phyloP scores from a whole-genome alignment of 371 early-diverging fungal species.

The Rhizopus delemar region DNA sequence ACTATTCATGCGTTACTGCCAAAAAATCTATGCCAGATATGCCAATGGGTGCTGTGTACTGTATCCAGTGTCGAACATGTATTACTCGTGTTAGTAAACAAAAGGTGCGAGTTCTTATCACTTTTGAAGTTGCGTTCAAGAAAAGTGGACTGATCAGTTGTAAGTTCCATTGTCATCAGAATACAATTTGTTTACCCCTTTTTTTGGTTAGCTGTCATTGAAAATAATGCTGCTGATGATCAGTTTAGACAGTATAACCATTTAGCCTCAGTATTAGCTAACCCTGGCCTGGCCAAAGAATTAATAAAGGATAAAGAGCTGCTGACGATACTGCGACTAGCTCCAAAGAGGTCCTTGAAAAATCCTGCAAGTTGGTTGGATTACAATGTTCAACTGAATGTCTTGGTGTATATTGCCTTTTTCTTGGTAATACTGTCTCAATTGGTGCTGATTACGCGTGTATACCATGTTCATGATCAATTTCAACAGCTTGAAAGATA shows the following conservation, averaged over 20 bases:
- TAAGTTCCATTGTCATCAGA: slow-evolving; percentile 21
- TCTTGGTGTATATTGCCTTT: slow-evolving; percentile 13
- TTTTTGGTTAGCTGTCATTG: slow-evolving; percentile 25
- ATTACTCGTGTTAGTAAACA: slow-evolving; percentile 69
- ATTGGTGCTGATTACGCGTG: slow-evolving; percentile 18
- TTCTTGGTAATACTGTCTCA: slow-evolving; percentile 16
- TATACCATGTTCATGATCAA: slow-evolving; percentile 16
- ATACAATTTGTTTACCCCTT: not conserved
- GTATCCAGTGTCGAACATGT: slow-evolving; percentile 70
- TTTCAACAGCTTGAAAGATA: slow-evolving; percentile 6
- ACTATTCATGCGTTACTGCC: slow-evolving; percentile 56
- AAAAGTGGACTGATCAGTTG: slow-evolving; percentile 68
- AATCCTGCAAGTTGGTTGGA: not conserved
- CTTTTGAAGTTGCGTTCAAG: slow-evolving; percentile 64
- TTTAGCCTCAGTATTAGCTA: slow-evolving; percentile 15
- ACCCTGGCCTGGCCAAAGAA: slow-evolving; percentile 13
- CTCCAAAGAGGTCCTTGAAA: not conserved
- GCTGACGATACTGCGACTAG: not conserved
- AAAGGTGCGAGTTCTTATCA: slow-evolving; percentile 56
- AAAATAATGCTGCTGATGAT: slow-evolving; percentile 30
- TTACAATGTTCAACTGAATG: not conserved
- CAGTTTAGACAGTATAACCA: slow-evolving; percentile 20
- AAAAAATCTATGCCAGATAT: slow-evolving; percentile 72
- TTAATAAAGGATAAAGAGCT: slow-evolving; percentile 13
- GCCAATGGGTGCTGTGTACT: slow-evolving; percentile 78